Base-by-base conservation (phyloP, 306 rosid species). In the Rosa persica region DNA sequence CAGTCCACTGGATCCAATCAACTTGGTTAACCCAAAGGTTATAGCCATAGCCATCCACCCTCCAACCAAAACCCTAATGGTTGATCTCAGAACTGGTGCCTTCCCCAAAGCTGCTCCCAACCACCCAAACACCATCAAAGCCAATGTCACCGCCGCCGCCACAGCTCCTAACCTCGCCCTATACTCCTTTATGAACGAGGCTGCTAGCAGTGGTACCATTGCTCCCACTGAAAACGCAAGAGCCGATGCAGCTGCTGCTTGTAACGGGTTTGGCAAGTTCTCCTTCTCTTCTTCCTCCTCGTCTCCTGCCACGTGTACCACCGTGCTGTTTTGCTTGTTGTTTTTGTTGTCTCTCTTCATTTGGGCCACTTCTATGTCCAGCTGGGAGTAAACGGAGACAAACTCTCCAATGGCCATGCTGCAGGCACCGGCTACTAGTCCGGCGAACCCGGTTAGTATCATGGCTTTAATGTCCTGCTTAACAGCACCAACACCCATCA, bases 341-440 rank as follows among this genome's bases (percentile, higher is more conserved):
- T 27, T n/a, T 30, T 30, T 30, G 36, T 79, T 85, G 5, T 89
- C 87, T 79, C 99, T 87, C 47, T 83, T 83, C 75, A 84, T 79
- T 43, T 95, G 99, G 7, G 98, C 91, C 47, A 95, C 30, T 78
- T 89, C 99, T 9, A 89, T 89, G 79, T 95, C 99, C 61, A 90
- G 48, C 52, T 95, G 99, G 0, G 99, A 93, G 78, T 93, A 90
- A 4, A 95, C 99, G 2, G 99, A 95, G 27, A 95, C 99, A 51
- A 89, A 95, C 83, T 95, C 99, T 0, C 99, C 98, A 4, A 95
- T 95, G 12, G 99, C 99, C 99, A 95, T 95, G 77, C 99, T 95
- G 11, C 93, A 95, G 0, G 98, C 98, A 0, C 99, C 99, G 0
- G 97, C 99, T 0, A 95, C 93, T 2, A 95, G 78, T 1, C 98